These are phyloP conservation scores for Apiotrichum siamense DNA, from an alignment of 1,284 basidiomycete genomes.

Conservation along the genomic window DNA sequence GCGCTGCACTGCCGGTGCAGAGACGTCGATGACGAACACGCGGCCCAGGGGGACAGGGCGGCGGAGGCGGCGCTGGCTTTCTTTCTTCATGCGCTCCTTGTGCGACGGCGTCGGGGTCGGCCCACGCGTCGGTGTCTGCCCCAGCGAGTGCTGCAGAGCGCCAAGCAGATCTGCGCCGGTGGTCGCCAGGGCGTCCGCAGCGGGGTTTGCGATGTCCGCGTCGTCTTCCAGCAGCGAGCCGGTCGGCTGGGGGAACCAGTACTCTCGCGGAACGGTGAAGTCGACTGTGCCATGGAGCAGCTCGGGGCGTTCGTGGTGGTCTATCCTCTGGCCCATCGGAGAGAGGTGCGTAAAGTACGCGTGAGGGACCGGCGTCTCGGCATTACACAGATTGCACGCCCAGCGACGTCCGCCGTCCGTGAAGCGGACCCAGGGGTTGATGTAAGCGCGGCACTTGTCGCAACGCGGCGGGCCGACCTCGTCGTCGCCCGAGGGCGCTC, in stretches of 20 bases:
- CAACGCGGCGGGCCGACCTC: conserved; percentile 77
- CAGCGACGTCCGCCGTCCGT: conserved; percentile 77
- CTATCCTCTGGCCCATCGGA: conserved; percentile 70
- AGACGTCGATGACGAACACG: conserved; percentile 87
- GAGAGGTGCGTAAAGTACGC: conserved; percentile 87
- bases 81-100: conserved; percentile 28
- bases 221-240: conserved; percentile 53
- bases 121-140: conserved; percentile 26
- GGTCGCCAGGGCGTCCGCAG: conserved; percentile 34
- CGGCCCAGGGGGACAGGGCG: conserved; percentile 65
- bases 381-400: conserved; percentile 87
- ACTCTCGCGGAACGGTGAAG: conserved; percentile 75
- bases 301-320: conserved; percentile 78
- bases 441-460: conserved; percentile 77
- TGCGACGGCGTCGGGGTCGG: conserved; percentile 44
- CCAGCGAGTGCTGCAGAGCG: conserved; percentile 38
- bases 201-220: conserved; percentile 48
- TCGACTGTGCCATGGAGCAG: conserved; percentile 88
- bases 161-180: conserved; percentile 42
- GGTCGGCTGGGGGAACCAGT: conserved; percentile 67
- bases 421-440: conserved; percentile 93
- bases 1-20: conserved; percentile 61
- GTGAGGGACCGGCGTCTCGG: conserved; percentile 71
- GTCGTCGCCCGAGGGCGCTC: conserved; percentile 55
- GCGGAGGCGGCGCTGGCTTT: conserved; percentile 46